Conservation (phyloP, 2,329 filamentous ascomycete genomes). For the Meredithiella fracta region DNA sequence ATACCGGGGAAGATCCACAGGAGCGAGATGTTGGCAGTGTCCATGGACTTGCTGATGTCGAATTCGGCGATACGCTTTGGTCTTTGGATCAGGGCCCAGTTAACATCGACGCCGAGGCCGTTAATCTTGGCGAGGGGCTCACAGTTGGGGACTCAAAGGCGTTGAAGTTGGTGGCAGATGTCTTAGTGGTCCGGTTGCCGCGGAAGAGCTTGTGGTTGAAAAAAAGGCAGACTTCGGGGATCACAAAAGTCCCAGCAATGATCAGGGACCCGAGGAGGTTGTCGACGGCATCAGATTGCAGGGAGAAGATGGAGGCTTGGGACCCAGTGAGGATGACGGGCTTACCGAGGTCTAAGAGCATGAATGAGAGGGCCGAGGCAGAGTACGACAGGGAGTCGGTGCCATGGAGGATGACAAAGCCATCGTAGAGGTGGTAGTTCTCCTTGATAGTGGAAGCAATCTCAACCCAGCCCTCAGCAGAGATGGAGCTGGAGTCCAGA, state of each 20-base stretch:
- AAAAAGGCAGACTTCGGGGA: constrained; percentile 84
- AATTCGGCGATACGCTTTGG: constrained; percentile 62
- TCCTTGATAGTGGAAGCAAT: constrained; percentile 64
- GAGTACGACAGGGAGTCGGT: constrained; percentile 85
- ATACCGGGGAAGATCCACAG: constrained; percentile 85
- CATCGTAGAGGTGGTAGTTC: constrained; percentile 80
- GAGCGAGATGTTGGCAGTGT: constrained; percentile 79
- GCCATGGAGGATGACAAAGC: constrained; percentile 79
- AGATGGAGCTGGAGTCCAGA: constrained; percentile 80
- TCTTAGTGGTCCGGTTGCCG: constrained; percentile 75
- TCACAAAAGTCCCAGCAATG: constrained; percentile 79
- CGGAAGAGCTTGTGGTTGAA: constrained; percentile 85
- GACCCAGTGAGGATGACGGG: constrained; percentile 75
- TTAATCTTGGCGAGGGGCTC: constrained; percentile 68
- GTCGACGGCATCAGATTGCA: constrained; percentile 82
- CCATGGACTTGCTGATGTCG: constrained; percentile 54
- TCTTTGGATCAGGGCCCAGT: constrained; percentile 61
- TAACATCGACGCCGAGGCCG: constrained; percentile 62
- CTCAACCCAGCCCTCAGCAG: constrained; percentile 69
- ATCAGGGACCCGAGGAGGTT: constrained; percentile 79
- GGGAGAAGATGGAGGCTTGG: constrained; percentile 72
- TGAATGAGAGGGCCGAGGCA: constrained; percentile 79
- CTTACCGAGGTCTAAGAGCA: constrained; percentile 81
- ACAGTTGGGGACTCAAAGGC: constrained; percentile 78
- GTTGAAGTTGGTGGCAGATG: constrained; percentile 70